phyloP scores from a whole-genome alignment of 140 eudicot species.

The Erigeron philadelphicus region DNA sequence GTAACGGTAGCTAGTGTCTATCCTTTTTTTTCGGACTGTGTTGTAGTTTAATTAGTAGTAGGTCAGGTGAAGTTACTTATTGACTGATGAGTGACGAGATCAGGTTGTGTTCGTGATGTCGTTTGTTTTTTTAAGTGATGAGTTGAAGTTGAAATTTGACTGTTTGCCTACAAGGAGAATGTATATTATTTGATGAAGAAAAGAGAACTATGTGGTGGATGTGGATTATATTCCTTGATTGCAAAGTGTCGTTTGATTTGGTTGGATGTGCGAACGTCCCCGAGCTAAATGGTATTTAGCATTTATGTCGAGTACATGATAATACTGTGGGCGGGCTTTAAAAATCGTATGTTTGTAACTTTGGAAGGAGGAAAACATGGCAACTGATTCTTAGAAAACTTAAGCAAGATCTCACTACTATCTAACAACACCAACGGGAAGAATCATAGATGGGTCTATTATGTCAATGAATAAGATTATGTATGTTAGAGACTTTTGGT shows the following conservation, averaged over 20 bases:
- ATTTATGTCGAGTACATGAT: background rate
- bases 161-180: background rate
- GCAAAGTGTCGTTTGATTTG: conserved; percentile 12
- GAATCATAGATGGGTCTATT: background rate
- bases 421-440: background rate
- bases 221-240: background rate
- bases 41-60: background rate
- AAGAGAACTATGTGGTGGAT: conserved; percentile 7
- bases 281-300: too few species aligned
- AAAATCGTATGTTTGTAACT: background rate
- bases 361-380: background rate
- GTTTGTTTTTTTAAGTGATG: background rate
- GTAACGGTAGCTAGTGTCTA: background rate
- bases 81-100: conserved; percentile 1
- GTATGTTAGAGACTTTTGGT: background rate
- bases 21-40: background rate
- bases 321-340: background rate
- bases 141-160: background rate
- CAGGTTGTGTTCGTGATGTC: conserved; percentile 4
- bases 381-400: background rate
- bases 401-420: background rate
- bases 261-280: conserved; percentile 4
- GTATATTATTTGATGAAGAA: background rate
- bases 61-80: conserved; percentile 6
- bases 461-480: background rate